Conservation (phyloP, 2,329 filamentous ascomycete species). For the Sporothrix curviconia region DNA sequence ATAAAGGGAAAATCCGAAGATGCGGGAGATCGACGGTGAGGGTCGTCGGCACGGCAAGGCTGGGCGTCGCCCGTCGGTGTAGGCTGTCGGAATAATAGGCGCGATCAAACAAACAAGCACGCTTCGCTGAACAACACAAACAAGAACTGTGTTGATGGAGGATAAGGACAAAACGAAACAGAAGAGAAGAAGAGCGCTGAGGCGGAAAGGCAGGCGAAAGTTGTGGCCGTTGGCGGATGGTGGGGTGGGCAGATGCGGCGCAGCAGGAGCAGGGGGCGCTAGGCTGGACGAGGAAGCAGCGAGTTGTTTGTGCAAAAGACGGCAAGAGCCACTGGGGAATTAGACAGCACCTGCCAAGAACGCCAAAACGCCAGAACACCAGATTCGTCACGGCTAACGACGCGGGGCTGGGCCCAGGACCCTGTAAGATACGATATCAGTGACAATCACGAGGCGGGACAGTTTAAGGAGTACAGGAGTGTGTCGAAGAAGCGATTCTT, state of each 20-base stretch:
- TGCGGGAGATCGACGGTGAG: too few species aligned
- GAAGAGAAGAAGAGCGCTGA: neutral
- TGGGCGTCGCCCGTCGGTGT: too few species aligned
- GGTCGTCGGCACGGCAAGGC: too few species aligned
- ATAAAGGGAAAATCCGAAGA: neutral
- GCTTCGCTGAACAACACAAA: neutral
- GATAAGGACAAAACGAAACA: neutral
- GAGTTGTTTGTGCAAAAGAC: neutral
- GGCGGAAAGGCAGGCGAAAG: neutral
- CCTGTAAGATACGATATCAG: too few species aligned
- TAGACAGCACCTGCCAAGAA: neutral
- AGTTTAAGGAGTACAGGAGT: too few species aligned
- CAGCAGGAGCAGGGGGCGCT: too few species aligned
- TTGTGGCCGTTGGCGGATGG: neutral
- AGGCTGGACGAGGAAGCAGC: neutral
- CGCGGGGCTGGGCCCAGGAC: too few species aligned
- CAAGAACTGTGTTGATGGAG: neutral
- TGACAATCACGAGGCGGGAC: too few species aligned
- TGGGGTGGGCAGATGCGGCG: conserved; percentile 6
- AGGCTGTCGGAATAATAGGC: too few species aligned
- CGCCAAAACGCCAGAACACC: too few species aligned
- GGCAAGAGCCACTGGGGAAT: neutral
- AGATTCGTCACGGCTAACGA: too few species aligned
- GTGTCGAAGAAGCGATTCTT: too few species aligned
- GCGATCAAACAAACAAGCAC: neutral